Percentiles rank a stretch among this genome's conserved stretches.
These are phyloP conservation scores for Tephrocybe sp. DNA, from an alignment of 768 basidiomycete genomes.

Conservation along the genomic window DNA sequence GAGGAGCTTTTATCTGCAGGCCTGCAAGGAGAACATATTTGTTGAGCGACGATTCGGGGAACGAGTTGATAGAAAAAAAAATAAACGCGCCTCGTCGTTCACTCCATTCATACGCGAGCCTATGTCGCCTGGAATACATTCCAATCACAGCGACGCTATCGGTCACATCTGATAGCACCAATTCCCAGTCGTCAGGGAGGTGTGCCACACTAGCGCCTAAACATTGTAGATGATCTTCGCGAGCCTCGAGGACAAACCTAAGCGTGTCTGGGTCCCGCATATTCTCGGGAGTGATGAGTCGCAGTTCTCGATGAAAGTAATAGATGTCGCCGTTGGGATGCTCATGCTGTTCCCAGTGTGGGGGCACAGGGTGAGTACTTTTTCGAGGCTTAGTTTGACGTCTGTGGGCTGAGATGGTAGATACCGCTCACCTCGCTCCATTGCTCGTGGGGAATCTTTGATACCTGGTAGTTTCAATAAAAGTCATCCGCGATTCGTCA, in stretches of 20 bases:
- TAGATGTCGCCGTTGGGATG: conserved; percentile 48
- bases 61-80: not conserved
- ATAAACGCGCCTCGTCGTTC: conserved; percentile 28
- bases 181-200: conserved; percentile 37
- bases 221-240: conserved; percentile 33
- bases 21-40: conserved; percentile 16
- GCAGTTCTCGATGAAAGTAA: conserved; percentile 33
- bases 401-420: not conserved
- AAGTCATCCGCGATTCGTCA: conserved; percentile 14
- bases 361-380: conserved; percentile 14
- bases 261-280: conserved; percentile 31
- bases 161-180: conserved; percentile 36
- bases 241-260: conserved; percentile 29
- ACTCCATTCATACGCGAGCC: conserved; percentile 32
- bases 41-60: not conserved
- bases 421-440: conserved; percentile 12
- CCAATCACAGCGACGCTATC: conserved; percentile 31
- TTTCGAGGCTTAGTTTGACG: not conserved
- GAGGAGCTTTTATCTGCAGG: conserved; percentile 21
- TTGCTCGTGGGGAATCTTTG: conserved; percentile 13
- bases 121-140: conserved; percentile 33
- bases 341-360: conserved; percentile 31
- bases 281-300: conserved; percentile 38
- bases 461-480: conserved; percentile 19
- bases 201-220: conserved; percentile 25